Conservation (phyloP, 176 grass and related monocot genomes). For the Neostapfia colusana region DNA sequence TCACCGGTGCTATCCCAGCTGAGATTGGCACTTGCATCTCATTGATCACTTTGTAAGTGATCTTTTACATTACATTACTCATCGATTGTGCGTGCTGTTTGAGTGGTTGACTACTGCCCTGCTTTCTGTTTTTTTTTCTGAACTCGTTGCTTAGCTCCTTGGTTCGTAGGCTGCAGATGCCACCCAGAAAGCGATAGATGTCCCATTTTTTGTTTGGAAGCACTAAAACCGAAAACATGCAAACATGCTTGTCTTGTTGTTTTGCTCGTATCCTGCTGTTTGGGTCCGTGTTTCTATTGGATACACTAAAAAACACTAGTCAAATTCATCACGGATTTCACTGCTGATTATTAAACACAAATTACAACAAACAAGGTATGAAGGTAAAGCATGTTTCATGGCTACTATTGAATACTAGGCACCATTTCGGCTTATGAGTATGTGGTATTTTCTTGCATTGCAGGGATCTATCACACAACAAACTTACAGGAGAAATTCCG, state of each 20-base stretch:
- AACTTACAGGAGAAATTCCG: slow-evolving; percentile 63
- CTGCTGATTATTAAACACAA: neutral
- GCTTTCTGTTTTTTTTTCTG: neutral
- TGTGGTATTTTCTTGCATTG: slow-evolving; percentile 24
- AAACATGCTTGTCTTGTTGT: slow-evolving; percentile 30
- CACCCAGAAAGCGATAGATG: slow-evolving; percentile 42
- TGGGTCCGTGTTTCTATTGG: slow-evolving; percentile 19
- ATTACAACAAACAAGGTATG: neutral
- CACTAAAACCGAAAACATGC: slow-evolving; percentile 24
- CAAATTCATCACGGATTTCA: neutral
- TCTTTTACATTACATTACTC: neutral
- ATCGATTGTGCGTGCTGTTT: neutral
- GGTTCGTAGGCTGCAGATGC: slow-evolving; percentile 28
- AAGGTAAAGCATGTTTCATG: neutral
- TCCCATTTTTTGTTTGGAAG: slow-evolving; percentile 36
- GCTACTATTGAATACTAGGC: neutral
- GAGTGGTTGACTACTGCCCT: slow-evolving; percentile 2
- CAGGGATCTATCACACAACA: slow-evolving; percentile 79
- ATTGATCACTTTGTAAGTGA: slow-evolving; percentile 63
- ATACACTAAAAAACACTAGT: slow-evolving; percentile 29
- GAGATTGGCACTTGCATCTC: slow-evolving; percentile 57
- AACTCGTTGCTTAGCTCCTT: slow-evolving; percentile 11
- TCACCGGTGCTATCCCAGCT: slow-evolving; percentile 49
- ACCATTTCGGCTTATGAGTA: neutral
- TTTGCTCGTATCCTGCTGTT: slow-evolving; percentile 32